Base-by-base conservation (phyloP, 2,329 filamentous ascomycete genomes). In the Penicillium sp. region DNA sequence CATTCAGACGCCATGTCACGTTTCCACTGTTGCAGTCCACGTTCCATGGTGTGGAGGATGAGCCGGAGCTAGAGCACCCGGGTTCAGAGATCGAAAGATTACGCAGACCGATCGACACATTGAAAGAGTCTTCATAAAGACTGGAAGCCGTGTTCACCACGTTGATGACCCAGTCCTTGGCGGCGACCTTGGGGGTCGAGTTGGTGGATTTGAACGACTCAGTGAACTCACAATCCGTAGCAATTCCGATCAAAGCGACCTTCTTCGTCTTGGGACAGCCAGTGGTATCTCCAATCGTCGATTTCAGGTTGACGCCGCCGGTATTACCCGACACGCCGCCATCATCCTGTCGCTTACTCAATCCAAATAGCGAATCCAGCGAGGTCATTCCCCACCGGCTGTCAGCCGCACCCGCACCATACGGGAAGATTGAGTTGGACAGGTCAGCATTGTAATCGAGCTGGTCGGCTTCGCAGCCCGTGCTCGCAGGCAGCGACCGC, bases 161-260 rank as follows among this genome's bases (percentile, higher is more conserved):
- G 49, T 79, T 81, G 64, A 99, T 92, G 58, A 99, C 83, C 70
- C 94, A 94, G 58, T 83, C 73, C 52, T 87, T 83, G 22, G 88
- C 83, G n/a, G 84, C 78, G 47, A 84, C 79, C 42, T 83, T 83
- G 21, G 81, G 83, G 58, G 62, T 64, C 4, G 57, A 57, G 39
- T 63, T 65, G 36, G 48, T 55, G 13, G 59, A 57, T 18, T 86
- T 83, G 71, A 97, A 95, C 3, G 81, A 80, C 2, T 78, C 79
- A 38, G 87, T 91, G 70, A 97, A 97, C 8, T 86, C 90, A 78
- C 94, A 99, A 73, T 99, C 94, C 0, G 92, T 94, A 8, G 92
- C 94, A 36, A 97, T 86, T 27, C 94, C 94, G 22, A 99, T 85
- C 39, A 97, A 81, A 1, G 94, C 94, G 16, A 99, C 91, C 73